Evolutionary conservation across 2,329 filamentous ascomycete species (phyloP).

Genomic region (Westerdykella sp.): DNA sequence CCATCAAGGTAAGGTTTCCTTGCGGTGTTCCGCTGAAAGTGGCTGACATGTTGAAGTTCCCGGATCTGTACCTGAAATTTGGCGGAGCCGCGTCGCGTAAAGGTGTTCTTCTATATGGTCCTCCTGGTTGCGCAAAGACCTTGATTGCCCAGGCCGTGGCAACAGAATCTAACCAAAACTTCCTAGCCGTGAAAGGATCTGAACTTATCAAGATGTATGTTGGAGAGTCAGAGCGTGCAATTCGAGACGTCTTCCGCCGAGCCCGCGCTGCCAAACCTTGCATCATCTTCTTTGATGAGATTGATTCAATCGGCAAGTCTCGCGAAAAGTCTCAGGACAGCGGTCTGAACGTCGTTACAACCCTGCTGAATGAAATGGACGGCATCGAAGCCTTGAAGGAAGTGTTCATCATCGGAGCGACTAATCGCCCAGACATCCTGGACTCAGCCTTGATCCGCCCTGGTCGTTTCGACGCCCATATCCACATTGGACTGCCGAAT

Average conservation of each 20-base stretch:
- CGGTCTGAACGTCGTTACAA: conserved; percentile 78
- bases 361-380: conserved; percentile 90
- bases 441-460: conserved; percentile 81
- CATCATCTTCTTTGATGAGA: conserved; percentile 96
- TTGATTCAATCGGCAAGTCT: conserved; percentile 71
- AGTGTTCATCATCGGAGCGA: conserved; percentile 83
- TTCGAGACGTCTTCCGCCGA: conserved; percentile 79
- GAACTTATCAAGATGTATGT: conserved; percentile 97
- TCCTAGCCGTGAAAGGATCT: conserved; percentile 88
- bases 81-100: conserved; percentile 53
- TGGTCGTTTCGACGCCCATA: conserved; percentile 74
- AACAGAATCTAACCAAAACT: conserved; percentile 85
- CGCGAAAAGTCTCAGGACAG: conserved; percentile 45
- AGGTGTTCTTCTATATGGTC: conserved; percentile 82
- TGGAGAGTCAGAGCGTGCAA: conserved; percentile 81
- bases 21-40: too few relatives aligned
- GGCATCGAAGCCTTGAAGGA: conserved; percentile 80
- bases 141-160: conserved; percentile 86
- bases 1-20: conserved; percentile 44
- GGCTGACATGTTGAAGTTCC: conserved; percentile 19
- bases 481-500: conserved; percentile 82
- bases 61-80: conserved; percentile 32
- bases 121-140: conserved; percentile 92
- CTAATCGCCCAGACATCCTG: conserved; percentile 80
- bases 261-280: conserved; percentile 80